phyloP scores from a whole-genome alignment of 352 stramenopile genomes.

The Phytophthora tubulina region DNA sequence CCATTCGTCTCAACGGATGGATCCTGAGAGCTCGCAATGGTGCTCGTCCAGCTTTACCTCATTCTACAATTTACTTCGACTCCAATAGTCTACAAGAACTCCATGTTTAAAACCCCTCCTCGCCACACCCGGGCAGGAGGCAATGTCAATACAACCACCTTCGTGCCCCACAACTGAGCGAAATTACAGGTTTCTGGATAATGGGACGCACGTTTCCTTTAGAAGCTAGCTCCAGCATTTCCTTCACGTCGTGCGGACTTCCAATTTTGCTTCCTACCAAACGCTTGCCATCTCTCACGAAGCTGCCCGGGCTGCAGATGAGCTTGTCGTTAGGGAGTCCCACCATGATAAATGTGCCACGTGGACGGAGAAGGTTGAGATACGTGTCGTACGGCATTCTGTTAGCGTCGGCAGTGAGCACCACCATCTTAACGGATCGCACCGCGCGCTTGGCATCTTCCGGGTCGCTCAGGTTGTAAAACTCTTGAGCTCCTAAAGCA shows the following conservation, averaged over 20 bases:
- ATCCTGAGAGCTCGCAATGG: too few relatives aligned
- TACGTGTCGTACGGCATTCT: slow-evolving; percentile 55
- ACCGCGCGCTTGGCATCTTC: slow-evolving; percentile 29
- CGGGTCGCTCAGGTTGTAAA: slow-evolving; percentile 51
- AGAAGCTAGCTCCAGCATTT: background rate
- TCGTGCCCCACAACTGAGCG: background rate
- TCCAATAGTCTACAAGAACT: too few relatives aligned
- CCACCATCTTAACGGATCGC: slow-evolving; percentile 57
- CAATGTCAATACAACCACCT: background rate
- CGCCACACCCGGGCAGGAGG: background rate
- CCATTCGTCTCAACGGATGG: too few relatives aligned
- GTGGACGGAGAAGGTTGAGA: slow-evolving; percentile 52
- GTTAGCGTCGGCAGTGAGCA: slow-evolving; percentile 70
- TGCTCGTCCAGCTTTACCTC: too few relatives aligned
- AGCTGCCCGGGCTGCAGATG: slow-evolving; percentile 39
- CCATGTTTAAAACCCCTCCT: too few relatives aligned
- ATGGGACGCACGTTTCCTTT: background rate
- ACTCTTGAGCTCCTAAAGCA: slow-evolving; percentile 56
- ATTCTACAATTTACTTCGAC: too few relatives aligned
- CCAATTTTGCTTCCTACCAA: background rate
- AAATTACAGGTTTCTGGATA: background rate
- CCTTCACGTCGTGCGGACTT: background rate
- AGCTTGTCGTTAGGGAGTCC: slow-evolving; percentile 60
- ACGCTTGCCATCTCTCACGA: background rate
- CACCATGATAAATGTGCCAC: slow-evolving; percentile 71